phyloP scores from a whole-genome alignment of 768 basidiomycete genomes.

The Boletellus emodensis region DNA sequence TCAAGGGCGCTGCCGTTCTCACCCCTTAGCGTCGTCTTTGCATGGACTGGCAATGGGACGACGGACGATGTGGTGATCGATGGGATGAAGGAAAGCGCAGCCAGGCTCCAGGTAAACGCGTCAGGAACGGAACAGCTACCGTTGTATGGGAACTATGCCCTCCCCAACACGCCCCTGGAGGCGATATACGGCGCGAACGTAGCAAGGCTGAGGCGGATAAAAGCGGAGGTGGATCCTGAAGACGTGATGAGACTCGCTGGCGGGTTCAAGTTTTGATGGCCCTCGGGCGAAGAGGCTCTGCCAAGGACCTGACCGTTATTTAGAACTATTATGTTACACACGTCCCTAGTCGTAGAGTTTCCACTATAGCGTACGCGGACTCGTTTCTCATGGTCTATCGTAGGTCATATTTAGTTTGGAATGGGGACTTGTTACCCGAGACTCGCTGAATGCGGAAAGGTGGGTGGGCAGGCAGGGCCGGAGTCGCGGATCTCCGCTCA shows the following conservation, averaged over 20 bases:
- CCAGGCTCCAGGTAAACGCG: conserved; percentile 39
- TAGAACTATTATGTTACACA: not conserved
- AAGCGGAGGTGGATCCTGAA: conserved; percentile 47
- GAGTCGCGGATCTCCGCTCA: not conserved
- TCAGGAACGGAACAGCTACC: conserved; percentile 41
- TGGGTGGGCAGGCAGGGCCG: not conserved
- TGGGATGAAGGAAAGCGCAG: conserved; percentile 38
- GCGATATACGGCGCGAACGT: conserved; percentile 51
- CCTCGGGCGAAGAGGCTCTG: not conserved
- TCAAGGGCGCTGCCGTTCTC: conserved; percentile 35
- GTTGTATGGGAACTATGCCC: conserved; percentile 60
- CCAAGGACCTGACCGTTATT: conserved; percentile 4
- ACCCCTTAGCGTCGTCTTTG: conserved; percentile 46
- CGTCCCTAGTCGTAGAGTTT: not conserved
- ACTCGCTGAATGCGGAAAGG: not conserved
- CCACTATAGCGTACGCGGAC: not conserved
- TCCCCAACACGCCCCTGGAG: conserved; percentile 46
- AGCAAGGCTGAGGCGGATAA: conserved; percentile 36
- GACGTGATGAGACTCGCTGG: conserved; percentile 67
- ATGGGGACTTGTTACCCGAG: not conserved
- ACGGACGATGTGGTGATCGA: conserved; percentile 40
- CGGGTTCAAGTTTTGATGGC: conserved; percentile 50
- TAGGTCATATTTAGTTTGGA: not conserved
- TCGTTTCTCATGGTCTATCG: not conserved
- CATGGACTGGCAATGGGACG: conserved; percentile 37